These are phyloP conservation scores for Oenanthe sinensis DNA, from an alignment of 129 eudicot genomes.

Conservation along the genomic window DNA sequence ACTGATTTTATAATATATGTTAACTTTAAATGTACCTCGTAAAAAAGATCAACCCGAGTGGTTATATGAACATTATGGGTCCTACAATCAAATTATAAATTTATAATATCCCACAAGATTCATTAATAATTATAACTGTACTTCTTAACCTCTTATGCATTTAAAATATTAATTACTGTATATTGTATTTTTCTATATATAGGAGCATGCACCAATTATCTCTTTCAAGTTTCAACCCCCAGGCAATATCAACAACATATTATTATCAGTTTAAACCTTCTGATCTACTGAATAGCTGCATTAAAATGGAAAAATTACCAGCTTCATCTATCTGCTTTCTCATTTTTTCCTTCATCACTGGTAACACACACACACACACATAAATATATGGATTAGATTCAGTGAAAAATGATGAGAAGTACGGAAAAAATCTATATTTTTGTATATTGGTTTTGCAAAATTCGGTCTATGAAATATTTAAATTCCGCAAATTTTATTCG, in stretches of 20 bases:
- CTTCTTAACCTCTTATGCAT: too few relatives aligned
- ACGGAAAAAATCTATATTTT: not conserved
- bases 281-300: not conserved
- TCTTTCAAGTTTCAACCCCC: not conserved
- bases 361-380: not conserved
- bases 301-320: not conserved
- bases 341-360: not conserved
- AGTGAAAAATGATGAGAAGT: not conserved
- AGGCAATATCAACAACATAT: not conserved
- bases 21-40: too few relatives aligned
- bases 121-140: too few relatives aligned
- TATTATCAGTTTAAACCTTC: not conserved
- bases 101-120: too few relatives aligned
- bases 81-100: too few relatives aligned
- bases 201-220: not conserved
- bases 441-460: too few relatives aligned
- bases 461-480: too few relatives aligned
- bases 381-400: not conserved
- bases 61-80: too few relatives aligned
- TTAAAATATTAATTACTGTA: not conserved
- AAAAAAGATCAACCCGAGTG: too few relatives aligned
- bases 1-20: too few relatives aligned
- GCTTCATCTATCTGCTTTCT: not conserved
- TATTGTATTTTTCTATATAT: not conserved
- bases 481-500: not conserved